These are phyloP conservation scores for Penicillium thymicola DNA, from an alignment of 2,329 filamentous ascomycete genomes.

Conservation along the genomic window DNA sequence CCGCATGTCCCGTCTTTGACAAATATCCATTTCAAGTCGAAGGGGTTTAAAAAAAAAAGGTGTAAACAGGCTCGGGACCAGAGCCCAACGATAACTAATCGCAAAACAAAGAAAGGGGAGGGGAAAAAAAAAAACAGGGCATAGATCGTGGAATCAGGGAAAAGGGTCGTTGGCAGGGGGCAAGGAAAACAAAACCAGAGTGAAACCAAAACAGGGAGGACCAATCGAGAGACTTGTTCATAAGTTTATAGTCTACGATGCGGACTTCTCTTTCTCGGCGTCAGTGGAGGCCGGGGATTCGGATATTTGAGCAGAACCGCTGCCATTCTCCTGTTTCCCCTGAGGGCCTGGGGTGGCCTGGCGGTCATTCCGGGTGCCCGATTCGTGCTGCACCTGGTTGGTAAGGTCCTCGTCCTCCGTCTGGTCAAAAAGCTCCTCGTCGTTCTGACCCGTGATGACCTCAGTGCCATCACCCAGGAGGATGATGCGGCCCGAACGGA, in stretches of 20 bases:
- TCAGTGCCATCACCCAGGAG: constrained; percentile 94
- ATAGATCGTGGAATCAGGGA: constrained; percentile 17
- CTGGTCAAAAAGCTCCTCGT: constrained; percentile 91
- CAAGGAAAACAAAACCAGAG: constrained; percentile 16
- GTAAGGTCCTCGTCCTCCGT: constrained; percentile 83
- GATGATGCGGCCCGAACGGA: constrained; percentile 79
- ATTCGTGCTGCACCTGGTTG: constrained; percentile 69
- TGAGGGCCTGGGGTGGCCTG: constrained; percentile 53
- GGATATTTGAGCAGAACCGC: constrained; percentile 29
- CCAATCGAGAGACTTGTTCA: constrained; percentile 10
- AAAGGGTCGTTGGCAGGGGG: constrained; percentile 13
- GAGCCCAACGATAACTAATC: constrained; percentile 17
- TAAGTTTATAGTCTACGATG: constrained; percentile 26
- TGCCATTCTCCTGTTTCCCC: constrained; percentile 27
- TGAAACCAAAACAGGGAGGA: constrained; percentile 16
- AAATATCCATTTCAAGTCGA: constrained; percentile 16
- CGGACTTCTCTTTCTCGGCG: constrained; percentile 33
- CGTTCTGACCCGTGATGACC: constrained; percentile 81
- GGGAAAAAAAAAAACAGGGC: constrained; percentile 6
- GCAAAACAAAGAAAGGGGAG: constrained; percentile 17
- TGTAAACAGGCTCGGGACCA: constrained; percentile 8
- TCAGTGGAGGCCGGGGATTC: constrained; percentile 40
- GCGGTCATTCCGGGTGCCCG: constrained; percentile 41
- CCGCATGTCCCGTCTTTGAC: constrained; percentile 3
- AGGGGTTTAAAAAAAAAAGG: constrained; percentile 8